Conservation (phyloP, 257 asterid genomes). For the Knoxia roxburghii region DNA sequence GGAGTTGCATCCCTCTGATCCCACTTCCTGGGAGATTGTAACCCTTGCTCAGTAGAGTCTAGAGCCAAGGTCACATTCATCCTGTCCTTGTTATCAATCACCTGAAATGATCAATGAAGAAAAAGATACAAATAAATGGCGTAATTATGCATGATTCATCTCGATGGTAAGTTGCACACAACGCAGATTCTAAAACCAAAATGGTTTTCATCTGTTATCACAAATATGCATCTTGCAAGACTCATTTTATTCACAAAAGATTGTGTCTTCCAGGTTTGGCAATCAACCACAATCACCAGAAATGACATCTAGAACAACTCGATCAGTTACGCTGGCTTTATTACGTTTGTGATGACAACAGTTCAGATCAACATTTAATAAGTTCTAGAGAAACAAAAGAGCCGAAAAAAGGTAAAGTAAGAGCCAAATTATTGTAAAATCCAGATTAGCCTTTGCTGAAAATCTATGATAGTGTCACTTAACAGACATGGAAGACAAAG, state of each 20-base stretch:
- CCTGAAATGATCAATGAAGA: constrained; percentile 28
- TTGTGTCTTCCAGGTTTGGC: not conserved
- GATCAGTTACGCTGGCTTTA: not conserved
- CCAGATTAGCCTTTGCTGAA: not conserved
- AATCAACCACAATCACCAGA: not conserved
- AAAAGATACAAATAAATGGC: not conserved
- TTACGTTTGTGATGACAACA: not conserved
- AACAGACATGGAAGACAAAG: not conserved
- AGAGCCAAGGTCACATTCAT: constrained; percentile 25
- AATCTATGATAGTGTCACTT: too few species aligned
- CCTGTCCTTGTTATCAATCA: constrained; percentile 29
- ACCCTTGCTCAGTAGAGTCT: constrained; percentile 17
- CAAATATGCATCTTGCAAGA: not conserved
- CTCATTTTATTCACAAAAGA: not conserved
- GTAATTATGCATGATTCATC: not conserved
- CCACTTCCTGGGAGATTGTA: constrained; percentile 17
- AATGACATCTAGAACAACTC: not conserved
- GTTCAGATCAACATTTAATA: not conserved
- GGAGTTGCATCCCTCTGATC: constrained; percentile 10
- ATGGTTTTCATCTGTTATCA: not conserved
- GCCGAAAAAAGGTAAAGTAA: not conserved
- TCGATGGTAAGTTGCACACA: not conserved
- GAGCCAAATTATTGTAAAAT: too few species aligned
- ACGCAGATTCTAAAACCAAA: not conserved
- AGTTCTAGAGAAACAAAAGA: not conserved